Percentiles rank a stretch among this genome's conserved stretches.
These are phyloP conservation scores for Mychonastes homosphaera DNA, from an alignment of 139 green algal genomes.

Conservation along the genomic window DNA sequence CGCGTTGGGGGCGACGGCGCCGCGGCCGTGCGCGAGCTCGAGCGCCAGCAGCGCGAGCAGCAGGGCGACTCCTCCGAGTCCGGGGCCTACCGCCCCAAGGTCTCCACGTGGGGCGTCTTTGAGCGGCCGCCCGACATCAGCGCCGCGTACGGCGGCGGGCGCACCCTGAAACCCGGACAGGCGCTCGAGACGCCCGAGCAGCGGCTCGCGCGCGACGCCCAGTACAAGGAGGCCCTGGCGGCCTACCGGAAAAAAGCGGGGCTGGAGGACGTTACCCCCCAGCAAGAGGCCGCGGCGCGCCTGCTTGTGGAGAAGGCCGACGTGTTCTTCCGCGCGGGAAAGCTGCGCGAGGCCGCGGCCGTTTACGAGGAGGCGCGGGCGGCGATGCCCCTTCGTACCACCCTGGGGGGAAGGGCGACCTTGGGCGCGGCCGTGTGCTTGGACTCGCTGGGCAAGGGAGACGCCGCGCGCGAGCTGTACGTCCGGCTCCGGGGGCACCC, in stretches of 20 bases:
- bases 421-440: slow-evolving; percentile 75
- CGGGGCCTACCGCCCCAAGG: slow-evolving; percentile 29
- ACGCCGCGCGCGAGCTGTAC: slow-evolving; percentile 23
- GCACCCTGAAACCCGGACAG: slow-evolving; percentile 66
- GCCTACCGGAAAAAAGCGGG: slow-evolving; percentile 19
- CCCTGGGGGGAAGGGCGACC: slow-evolving; percentile 49
- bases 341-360: not conserved
- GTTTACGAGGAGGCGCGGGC: slow-evolving; percentile 19
- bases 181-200: slow-evolving; percentile 36
- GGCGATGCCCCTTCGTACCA: slow-evolving; percentile 23
- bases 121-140: slow-evolving; percentile 73
- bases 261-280: slow-evolving; percentile 25
- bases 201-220: slow-evolving; percentile 3
- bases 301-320: slow-evolving; percentile 11
- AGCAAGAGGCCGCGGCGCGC: slow-evolving; percentile 23
- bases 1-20: slow-evolving; percentile 7
- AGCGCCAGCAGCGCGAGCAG: slow-evolving; percentile 23
- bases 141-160: slow-evolving; percentile 55
- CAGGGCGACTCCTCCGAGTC: slow-evolving; percentile 19
- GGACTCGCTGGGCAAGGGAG: slow-evolving; percentile 58
- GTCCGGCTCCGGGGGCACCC: slow-evolving; percentile 36
- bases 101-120: slow-evolving; percentile 79
- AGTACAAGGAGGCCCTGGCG: slow-evolving; percentile 21
- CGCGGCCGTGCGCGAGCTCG: not conserved
- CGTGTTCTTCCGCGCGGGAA: slow-evolving; percentile 1